These are phyloP conservation scores for Debaryomyces hansenii DNA, from an alignment of 805 yeast species.

Conservation along the genomic window DNA sequence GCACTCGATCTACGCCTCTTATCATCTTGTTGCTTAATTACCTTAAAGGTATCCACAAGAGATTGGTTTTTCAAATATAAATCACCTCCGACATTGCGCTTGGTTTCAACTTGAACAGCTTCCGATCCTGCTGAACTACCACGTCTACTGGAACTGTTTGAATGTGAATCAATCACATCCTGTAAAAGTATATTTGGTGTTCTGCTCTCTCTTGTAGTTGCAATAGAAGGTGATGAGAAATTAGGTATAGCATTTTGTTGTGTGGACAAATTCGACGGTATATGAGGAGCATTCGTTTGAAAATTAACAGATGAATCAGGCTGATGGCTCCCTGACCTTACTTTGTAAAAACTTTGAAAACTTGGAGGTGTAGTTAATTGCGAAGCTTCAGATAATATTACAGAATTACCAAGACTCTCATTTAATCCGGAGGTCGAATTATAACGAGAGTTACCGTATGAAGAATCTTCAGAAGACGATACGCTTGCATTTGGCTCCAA, in stretches of 20 bases:
- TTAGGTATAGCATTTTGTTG: slow-evolving; percentile 4
- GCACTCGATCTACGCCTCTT: slow-evolving; percentile 36
- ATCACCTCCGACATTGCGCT: slow-evolving; percentile 46
- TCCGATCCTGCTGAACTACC: slow-evolving; percentile 33
- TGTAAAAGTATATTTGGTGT: slow-evolving; percentile 25
- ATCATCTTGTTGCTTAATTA: slow-evolving; percentile 41
- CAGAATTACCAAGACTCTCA: slow-evolving; percentile 17
- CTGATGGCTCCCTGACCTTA: not conserved
- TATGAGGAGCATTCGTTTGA: slow-evolving; percentile 9
- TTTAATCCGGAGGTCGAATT: slow-evolving; percentile 13
- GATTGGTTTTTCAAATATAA: slow-evolving; percentile 43
- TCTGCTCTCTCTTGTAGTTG: slow-evolving; percentile 30
- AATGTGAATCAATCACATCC: slow-evolving; percentile 33
- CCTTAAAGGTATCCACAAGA: slow-evolving; percentile 43
- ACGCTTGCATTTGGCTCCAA: slow-evolving; percentile 26
- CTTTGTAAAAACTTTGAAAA: not conserved
- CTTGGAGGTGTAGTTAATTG: slow-evolving; percentile 15
- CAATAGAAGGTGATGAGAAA: slow-evolving; percentile 14
- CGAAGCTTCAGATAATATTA: slow-evolving; percentile 32
- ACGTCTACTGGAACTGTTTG: slow-evolving; percentile 26
- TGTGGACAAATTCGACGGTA: slow-evolving; percentile 18
- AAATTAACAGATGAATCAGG: not conserved
- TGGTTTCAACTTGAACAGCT: slow-evolving; percentile 46
- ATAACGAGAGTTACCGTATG: slow-evolving; percentile 13
- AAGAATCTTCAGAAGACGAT: slow-evolving; percentile 30